These are phyloP conservation scores for Penicillium paxilli DNA, from an alignment of 495 filamentous ascomycete genomes.

Conservation along the genomic window DNA sequence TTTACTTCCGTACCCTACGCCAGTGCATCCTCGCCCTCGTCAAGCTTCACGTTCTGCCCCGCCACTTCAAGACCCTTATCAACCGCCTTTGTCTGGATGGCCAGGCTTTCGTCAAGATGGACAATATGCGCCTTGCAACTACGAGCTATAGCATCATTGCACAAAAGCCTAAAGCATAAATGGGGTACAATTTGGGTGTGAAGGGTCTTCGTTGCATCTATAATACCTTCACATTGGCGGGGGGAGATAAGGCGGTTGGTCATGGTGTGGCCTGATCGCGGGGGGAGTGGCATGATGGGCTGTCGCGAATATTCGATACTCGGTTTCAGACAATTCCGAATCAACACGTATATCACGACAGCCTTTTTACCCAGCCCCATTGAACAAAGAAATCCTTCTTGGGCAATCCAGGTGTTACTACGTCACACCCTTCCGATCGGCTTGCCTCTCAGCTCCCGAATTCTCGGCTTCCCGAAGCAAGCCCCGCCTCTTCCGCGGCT, in stretches of 20 bases:
- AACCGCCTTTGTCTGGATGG: slow-evolving; percentile 62
- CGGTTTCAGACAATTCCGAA: background rate
- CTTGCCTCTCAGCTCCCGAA: background rate
- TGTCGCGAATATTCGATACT: background rate
- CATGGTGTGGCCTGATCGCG: background rate
- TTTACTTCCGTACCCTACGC: slow-evolving; percentile 59
- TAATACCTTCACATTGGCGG: background rate
- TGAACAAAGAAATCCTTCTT: no score
- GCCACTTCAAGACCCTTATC: slow-evolving; percentile 63
- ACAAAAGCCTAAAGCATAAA: slow-evolving; percentile 49
- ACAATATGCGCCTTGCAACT: slow-evolving; percentile 57
- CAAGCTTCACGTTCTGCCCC: slow-evolving; percentile 51
- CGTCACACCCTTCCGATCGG: background rate
- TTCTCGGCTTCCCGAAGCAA: background rate
- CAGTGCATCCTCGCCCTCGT: slow-evolving; percentile 55
- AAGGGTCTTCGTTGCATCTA: background rate
- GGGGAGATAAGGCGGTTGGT: background rate
- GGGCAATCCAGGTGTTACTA: background rate
- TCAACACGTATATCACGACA: no score
- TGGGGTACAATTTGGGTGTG: background rate
- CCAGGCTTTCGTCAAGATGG: slow-evolving; percentile 64
- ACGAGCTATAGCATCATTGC: slow-evolving; percentile 64
- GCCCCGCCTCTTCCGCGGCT: background rate
- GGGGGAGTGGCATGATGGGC: background rate
- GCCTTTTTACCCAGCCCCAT: no score